These are phyloP conservation scores for Naegleria fowleri DNA, from an alignment of 208 protist genomes.

Conservation along the genomic window DNA sequence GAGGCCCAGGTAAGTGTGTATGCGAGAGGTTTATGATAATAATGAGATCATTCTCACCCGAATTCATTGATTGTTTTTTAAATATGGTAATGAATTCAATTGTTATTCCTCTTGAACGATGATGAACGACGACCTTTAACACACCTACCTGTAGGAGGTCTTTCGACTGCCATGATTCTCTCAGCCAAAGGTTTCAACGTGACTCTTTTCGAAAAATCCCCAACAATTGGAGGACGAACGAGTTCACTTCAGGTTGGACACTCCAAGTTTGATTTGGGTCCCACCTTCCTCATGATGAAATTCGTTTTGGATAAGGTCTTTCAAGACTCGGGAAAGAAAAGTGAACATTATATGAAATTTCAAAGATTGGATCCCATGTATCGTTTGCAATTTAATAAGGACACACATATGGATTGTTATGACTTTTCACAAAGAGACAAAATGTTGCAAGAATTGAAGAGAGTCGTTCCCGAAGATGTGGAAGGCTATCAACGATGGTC, in stretches of 20 bases:
- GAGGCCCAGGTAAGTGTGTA: no score
- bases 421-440: neutral
- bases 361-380: neutral
- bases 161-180: neutral
- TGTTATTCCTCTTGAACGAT: no score
- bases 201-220: neutral
- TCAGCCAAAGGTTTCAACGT: slow-evolving; percentile 3
- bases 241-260: neutral
- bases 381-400: neutral
- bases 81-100: no score
- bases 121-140: no score
- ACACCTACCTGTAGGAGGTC: neutral
- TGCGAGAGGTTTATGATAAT: no score
- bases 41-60: no score
- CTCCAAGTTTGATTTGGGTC: slow-evolving; percentile 1
- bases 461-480: slow-evolving; percentile 10
- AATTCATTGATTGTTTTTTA: no score
- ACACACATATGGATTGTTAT: neutral
- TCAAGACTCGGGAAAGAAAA: neutral
- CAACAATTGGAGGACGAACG: neutral
- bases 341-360: neutral
- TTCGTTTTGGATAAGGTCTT: slow-evolving; percentile 11
- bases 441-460: neutral
- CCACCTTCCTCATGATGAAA: slow-evolving; percentile 16
- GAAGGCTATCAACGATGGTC: neutral